Conservation (phyloP, 805 yeast genomes). For the Lipomyces starkeyi region DNA sequence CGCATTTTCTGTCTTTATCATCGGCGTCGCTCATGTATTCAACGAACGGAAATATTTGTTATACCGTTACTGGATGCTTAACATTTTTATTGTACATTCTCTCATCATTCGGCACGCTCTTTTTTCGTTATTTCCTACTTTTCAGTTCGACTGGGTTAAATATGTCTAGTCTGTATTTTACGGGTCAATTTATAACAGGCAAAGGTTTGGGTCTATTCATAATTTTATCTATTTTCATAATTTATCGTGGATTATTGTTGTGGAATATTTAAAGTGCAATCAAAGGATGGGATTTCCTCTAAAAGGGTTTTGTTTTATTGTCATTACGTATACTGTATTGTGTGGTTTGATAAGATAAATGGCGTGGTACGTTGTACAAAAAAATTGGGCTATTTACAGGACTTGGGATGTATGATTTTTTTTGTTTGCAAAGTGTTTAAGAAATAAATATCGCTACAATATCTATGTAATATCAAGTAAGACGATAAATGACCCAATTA, state of each 20-base stretch:
- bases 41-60: background rate
- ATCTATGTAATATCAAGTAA: background rate
- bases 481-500: background rate
- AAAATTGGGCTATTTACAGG: conserved; percentile 3
- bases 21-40: background rate
- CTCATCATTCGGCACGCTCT: background rate
- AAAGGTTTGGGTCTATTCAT: background rate
- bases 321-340: background rate
- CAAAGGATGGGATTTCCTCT: background rate
- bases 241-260: background rate
- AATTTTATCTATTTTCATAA: background rate
- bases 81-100: background rate
- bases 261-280: background rate
- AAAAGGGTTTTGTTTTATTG: background rate
- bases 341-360: conserved; percentile 2
- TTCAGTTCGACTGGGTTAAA: background rate
- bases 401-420: conserved; percentile 1
- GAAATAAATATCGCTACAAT: background rate
- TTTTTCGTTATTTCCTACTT: background rate
- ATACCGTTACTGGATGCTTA: background rate
- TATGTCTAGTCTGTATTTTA: background rate
- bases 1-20: background rate
- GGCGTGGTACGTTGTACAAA: background rate
- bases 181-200: background rate
- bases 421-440: background rate